These are phyloP conservation scores for Penicillium sp. DNA, from an alignment of 2,329 filamentous ascomycete species.

Conservation along the genomic window DNA sequence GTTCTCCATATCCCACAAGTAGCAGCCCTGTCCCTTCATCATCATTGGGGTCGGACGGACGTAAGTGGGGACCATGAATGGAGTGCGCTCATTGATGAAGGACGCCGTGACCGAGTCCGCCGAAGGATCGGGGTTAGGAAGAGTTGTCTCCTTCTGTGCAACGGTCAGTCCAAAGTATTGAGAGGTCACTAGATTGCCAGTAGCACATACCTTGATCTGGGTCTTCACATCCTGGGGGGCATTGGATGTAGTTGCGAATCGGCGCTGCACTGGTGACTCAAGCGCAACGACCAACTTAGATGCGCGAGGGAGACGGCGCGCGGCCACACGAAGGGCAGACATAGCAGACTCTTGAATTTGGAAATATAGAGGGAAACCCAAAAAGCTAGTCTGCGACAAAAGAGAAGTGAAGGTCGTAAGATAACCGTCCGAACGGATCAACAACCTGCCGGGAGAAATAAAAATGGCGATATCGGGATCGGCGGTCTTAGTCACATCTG, in stretches of 20 bases:
- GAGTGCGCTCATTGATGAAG: conserved; percentile 71
- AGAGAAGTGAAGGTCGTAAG: neutral
- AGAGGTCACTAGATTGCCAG: neutral
- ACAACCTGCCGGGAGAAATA: conserved; percentile 10
- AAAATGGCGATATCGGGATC: conserved; percentile 33
- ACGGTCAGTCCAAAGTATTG: neutral
- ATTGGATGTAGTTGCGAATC: conserved; percentile 36
- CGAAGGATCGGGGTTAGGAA: conserved; percentile 71
- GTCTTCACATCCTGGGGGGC: conserved; percentile 30
- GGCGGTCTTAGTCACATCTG: conserved; percentile 16
- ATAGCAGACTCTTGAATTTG: conserved; percentile 17
- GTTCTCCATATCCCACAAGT: conserved; percentile 87
- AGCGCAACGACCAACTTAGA: conserved; percentile 30
- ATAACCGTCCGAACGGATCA: conserved; percentile 1
- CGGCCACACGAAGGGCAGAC: conserved; percentile 37
- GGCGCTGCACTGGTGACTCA: conserved; percentile 36
- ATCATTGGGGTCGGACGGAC: conserved; percentile 87
- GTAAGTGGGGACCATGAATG: conserved; percentile 96
- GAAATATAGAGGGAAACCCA: neutral
- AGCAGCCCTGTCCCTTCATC: conserved; percentile 79
- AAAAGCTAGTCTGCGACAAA: neutral
- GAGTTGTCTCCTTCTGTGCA: conserved; percentile 46
- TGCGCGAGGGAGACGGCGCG: conserved; percentile 36
- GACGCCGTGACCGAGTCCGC: conserved; percentile 71
- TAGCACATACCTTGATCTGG: conserved; percentile 25